A percentile compares a stretch with the other conserved stretches of the same genome.
These are phyloP conservation scores for Gnetum montanum DNA, from an alignment of 75 land plant species.

Conservation along the genomic window DNA sequence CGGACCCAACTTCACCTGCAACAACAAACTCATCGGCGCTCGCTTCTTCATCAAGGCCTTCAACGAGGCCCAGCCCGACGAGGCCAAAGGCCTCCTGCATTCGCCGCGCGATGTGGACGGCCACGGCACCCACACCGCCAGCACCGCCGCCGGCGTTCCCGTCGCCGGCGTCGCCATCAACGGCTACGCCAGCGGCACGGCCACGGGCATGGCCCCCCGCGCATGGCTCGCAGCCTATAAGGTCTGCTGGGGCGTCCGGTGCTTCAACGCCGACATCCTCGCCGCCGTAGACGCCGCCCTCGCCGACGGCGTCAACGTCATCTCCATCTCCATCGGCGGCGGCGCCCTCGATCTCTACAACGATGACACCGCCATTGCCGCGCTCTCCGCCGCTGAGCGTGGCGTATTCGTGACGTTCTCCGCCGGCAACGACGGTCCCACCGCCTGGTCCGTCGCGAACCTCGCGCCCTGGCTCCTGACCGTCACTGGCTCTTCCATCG, in stretches of 20 bases:
- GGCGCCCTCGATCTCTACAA: background rate
- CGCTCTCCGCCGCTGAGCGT: constrained; percentile 7
- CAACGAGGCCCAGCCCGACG: background rate
- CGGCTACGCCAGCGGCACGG: constrained; percentile 16
- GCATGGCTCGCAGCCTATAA: constrained; percentile 18
- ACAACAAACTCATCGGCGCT: constrained; percentile 19
- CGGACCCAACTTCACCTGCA: background rate
- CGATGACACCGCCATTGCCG: constrained; percentile 15
- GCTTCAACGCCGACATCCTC: constrained; percentile 12
- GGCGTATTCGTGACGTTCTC: constrained; percentile 14
- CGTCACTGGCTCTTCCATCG: constrained; percentile 12
- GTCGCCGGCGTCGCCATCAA: constrained; percentile 3
- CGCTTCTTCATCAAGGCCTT: constrained; percentile 10
- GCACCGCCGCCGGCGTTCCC: constrained; percentile 11
- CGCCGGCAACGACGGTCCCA: constrained; percentile 19
- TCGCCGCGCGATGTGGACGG: constrained; percentile 17
- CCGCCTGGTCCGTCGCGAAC: constrained; percentile 3
- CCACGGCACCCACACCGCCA: constrained; percentile 22
- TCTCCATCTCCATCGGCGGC: constrained; percentile 13
- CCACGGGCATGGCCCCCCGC: constrained; percentile 13
- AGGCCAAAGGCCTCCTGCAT: constrained; percentile 2
- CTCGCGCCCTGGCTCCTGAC: constrained; percentile 17
- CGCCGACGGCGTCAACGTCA: constrained; percentile 12
- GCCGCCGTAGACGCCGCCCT: constrained; percentile 15
- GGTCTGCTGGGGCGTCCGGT: constrained; percentile 5